Base-by-base conservation (phyloP, 192 early-diverging fungal species). In the Coemansia sp. region DNA sequence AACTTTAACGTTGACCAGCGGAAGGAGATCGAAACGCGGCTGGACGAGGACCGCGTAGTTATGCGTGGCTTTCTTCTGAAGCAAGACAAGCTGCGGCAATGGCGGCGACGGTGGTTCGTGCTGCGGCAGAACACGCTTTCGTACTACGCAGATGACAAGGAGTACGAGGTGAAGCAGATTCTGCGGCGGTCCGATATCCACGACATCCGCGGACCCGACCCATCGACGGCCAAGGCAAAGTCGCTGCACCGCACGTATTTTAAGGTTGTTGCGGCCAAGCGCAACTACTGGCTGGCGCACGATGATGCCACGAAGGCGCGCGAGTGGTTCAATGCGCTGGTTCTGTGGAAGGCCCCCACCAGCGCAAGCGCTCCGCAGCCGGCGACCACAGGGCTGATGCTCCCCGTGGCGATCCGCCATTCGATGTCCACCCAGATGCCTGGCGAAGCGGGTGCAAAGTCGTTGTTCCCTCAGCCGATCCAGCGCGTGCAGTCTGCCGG, bases 41-140 rank as follows among this genome's bases (percentile, higher is more conserved):
- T 81, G 21, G 63, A 59, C 1, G 70, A 75, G 13, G 79, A 81
- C 62, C 74, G 78, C 25, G 73, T 84, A 1, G 34, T 84, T 7
- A 40, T 72, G 43, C 71, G 77, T 25, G 82, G 82, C 0, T 79
- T 76, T 30, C 67, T 84, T 45, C 48, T 79, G 29, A 84, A 84
- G 49, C 75, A 76, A 57, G 77, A 84, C 60, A 75, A 76, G 39
- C 70, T 79, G 43, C 66, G 73, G 51, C 82, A 84, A 42, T 84
- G 82, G 82, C 70, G 77, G 40, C 74, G 78, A 31, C 82, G 82
- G 26, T 84, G 82, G 82, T 84, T 84, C 46, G 82, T 84, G 15
- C 46, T 84, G 35, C 74, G 82, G 1, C 72, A 70, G 33, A 75
- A 79, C 63, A 76, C 71, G 23, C 71, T 84, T 4, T 84, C 82